phyloP scores from a whole-genome alignment of 257 asterid species.

The Ajuga chamaepitys region DNA sequence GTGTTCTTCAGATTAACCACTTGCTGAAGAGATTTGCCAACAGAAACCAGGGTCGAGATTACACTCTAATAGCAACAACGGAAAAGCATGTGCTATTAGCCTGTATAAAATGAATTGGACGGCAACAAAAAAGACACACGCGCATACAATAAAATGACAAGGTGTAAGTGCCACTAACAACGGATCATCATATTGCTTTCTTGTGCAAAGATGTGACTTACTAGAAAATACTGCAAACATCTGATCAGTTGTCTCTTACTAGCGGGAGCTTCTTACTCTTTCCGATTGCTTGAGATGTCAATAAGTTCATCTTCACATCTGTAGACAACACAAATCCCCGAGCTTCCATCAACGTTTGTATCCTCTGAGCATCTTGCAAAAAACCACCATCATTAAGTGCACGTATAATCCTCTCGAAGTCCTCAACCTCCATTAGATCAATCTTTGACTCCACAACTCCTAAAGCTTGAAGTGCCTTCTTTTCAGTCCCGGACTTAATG shows the following conservation, averaged over 20 bases:
- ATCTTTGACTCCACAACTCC: constrained; percentile 74
- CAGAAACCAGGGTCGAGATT: too few relatives aligned
- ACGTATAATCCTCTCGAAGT: constrained; percentile 50
- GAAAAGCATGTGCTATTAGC: too few relatives aligned
- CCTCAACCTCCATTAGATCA: constrained; percentile 44
- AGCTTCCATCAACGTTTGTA: constrained; percentile 44
- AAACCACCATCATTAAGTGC: constrained; percentile 57
- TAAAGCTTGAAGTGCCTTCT: constrained; percentile 75
- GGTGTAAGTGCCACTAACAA: constrained; percentile 5
- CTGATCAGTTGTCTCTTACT: constrained; percentile 1
- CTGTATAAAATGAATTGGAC: too few relatives aligned
- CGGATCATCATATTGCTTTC: not conserved
- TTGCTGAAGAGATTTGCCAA: too few relatives aligned
- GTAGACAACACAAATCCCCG: constrained; percentile 34
- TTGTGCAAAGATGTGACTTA: not conserved
- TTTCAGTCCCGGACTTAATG: constrained; percentile 47
- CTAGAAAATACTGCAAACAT: not conserved
- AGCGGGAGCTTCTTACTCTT: constrained; percentile 4
- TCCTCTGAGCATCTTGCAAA: constrained; percentile 52
- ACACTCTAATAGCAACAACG: too few relatives aligned
- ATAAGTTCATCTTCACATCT: not conserved
- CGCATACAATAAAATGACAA: not conserved
- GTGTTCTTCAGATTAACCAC: too few relatives aligned
- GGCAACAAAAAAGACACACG: not conserved
- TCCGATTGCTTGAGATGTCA: constrained; percentile 7